Evolutionary conservation across 345 rosid genomes (phyloP).

Genomic region (Gynandropsis gynandra): DNA sequence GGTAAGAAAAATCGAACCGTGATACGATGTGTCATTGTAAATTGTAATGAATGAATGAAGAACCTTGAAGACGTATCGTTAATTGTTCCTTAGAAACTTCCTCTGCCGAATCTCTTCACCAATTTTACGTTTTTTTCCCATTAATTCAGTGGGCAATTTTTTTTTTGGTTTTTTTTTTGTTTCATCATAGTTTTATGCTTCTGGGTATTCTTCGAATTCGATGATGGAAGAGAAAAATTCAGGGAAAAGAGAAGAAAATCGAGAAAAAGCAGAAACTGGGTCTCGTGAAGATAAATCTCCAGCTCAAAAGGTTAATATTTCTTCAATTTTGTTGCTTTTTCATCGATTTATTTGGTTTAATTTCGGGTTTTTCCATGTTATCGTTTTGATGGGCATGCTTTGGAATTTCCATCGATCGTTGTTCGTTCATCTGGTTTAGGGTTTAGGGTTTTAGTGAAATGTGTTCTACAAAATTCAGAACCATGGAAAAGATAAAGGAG

Average conservation of each 20-base stretch:
- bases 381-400: background rate
- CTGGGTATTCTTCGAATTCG: constrained; percentile 19
- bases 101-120: background rate
- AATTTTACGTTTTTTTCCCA: background rate
- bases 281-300: constrained; percentile 14
- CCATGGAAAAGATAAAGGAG: background rate
- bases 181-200: background rate
- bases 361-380: constrained; percentile 4
- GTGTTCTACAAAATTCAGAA: constrained; percentile 1
- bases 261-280: constrained; percentile 9
- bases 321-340: background rate
- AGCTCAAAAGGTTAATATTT: constrained; percentile 17
- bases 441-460: constrained; percentile 10
- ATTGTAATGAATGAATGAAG: no score
- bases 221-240: constrained; percentile 12
- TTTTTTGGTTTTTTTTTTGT: constrained; percentile 6
- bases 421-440: background rate
- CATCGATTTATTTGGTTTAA: background rate
- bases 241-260: constrained; percentile 11
- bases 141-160: constrained; percentile 15
- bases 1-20: no score
- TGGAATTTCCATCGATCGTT: background rate
- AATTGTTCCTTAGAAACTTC: constrained; percentile 21
- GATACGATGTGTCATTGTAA: no score
- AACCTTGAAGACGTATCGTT: no score